These are phyloP conservation scores for Westerdykella sp. DNA, from an alignment of 2,329 filamentous ascomycete species.

Conservation along the genomic window DNA sequence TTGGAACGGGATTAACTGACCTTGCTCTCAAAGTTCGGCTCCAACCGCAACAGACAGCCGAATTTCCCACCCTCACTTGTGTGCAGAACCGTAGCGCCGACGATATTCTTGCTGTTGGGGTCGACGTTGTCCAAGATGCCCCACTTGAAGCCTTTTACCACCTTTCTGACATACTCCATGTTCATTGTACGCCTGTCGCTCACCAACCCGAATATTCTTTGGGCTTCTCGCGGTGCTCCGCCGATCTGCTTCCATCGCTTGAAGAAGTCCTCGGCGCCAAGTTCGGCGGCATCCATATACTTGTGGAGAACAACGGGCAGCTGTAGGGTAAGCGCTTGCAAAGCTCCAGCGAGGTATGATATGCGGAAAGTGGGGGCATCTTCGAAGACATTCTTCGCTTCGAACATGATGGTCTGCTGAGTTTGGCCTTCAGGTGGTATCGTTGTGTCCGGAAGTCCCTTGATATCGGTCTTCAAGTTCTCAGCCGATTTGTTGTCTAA, in stretches of 20 bases:
- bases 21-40: constrained; percentile 88
- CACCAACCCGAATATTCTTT: constrained; percentile 72
- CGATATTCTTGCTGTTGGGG: constrained; percentile 87
- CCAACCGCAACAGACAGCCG: constrained; percentile 84
- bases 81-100: constrained; percentile 81
- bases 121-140: constrained; percentile 79
- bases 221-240: constrained; percentile 76
- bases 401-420: constrained; percentile 92
- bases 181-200: constrained; percentile 59
- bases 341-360: constrained; percentile 85
- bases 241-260: constrained; percentile 99
- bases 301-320: constrained; percentile 86
- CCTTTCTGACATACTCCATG: constrained; percentile 62
- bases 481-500: constrained; percentile 67
- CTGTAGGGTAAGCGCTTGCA: constrained; percentile 88
- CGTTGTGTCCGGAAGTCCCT: constrained; percentile 77
- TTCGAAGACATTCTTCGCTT: constrained; percentile 72
- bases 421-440: constrained; percentile 70
- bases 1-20: constrained; percentile 49
- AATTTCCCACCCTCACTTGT: constrained; percentile 82
- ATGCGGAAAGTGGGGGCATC: constrained; percentile 87
- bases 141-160: constrained; percentile 84
- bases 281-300: constrained; percentile 89
- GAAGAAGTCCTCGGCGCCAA: constrained; percentile 92
- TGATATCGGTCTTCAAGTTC: constrained; percentile 75